These are phyloP conservation scores for Colletotrichum graminicola DNA, from an alignment of 2,329 filamentous ascomycete genomes.

Conservation along the genomic window DNA sequence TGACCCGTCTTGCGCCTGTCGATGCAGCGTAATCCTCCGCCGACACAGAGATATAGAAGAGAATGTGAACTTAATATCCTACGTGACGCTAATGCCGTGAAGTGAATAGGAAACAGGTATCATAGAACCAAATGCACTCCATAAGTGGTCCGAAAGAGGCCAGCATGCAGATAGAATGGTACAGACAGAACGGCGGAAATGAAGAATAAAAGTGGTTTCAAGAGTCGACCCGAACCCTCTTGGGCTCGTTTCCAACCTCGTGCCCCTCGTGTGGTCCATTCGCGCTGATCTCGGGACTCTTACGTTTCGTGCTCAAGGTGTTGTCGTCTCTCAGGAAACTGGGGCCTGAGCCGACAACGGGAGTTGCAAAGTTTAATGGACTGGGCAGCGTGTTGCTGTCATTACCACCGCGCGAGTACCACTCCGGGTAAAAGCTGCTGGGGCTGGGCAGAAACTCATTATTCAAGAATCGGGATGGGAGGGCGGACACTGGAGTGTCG, in stretches of 20 bases:
- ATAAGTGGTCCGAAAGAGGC: conserved; percentile 22
- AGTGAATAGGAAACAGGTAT: conserved; percentile 41
- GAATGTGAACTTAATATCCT: conserved; percentile 33
- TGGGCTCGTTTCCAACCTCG: conserved; percentile 61
- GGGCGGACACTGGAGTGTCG: conserved; percentile 86
- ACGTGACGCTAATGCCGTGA: conserved; percentile 41
- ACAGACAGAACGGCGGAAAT: conserved; percentile 23
- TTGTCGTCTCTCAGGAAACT: conserved; percentile 72
- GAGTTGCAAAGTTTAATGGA: conserved; percentile 92
- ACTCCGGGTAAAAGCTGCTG: conserved; percentile 92
- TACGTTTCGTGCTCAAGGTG: conserved; percentile 59
- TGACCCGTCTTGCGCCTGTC: conserved; percentile 29
- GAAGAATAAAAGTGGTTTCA: conserved; percentile 43
- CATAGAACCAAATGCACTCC: conserved; percentile 42
- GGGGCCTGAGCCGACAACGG: conserved; percentile 72
- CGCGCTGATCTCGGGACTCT: conserved; percentile 65
- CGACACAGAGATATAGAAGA: conserved; percentile 21
- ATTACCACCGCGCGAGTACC: conserved; percentile 77
- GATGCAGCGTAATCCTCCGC: conserved; percentile 29
- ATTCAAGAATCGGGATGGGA: conserved; percentile 91
- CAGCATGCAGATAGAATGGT: conserved; percentile 38
- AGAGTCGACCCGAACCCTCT: conserved; percentile 65
- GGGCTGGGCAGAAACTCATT: conserved; percentile 91
- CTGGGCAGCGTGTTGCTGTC: conserved; percentile 92
- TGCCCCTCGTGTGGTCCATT: conserved; percentile 56